These are phyloP conservation scores for Tulasnella sp. DNA, from an alignment of 768 basidiomycete genomes.

Conservation along the genomic window DNA sequence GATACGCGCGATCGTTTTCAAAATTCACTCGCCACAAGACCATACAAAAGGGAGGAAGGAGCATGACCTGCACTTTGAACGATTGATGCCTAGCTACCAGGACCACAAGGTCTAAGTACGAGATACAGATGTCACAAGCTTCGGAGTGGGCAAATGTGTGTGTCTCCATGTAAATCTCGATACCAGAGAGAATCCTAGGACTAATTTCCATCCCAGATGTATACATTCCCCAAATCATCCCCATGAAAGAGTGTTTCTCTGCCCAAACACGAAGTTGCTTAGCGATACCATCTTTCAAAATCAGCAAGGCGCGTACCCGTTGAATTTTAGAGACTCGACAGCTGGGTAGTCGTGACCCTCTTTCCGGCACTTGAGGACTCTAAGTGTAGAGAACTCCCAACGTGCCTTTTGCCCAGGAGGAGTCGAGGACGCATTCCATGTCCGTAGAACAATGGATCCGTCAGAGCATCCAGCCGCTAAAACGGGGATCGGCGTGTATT, in stretches of 20 bases:
- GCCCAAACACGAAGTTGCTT: background rate
- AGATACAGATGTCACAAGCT: background rate
- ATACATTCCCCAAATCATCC: constrained; percentile 60
- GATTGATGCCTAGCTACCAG: too few relatives aligned
- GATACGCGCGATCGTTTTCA: too few relatives aligned
- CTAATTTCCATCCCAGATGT: constrained; percentile 41
- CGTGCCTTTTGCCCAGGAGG: constrained; percentile 58
- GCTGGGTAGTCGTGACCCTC: constrained; percentile 47
- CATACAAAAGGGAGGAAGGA: too few relatives aligned
- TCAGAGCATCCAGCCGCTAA: constrained; percentile 77
- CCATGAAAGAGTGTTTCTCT: constrained; percentile 62
- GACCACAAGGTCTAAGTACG: too few relatives aligned
- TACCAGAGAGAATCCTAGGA: background rate
- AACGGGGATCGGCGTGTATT: constrained; percentile 71
- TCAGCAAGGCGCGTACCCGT: constrained; percentile 53
- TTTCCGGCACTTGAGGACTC: constrained; percentile 59
- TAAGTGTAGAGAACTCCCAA: constrained; percentile 71
- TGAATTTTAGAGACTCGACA: constrained; percentile 75
- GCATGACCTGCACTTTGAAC: too few relatives aligned
- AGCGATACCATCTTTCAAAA: background rate
- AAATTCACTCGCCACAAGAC: too few relatives aligned
- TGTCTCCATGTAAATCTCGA: background rate
- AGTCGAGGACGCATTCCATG: constrained; percentile 78
- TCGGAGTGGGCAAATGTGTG: background rate
- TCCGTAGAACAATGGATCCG: constrained; percentile 71